Conservation (phyloP, 139 green algal genomes). For the Chlorella sp. region DNA sequence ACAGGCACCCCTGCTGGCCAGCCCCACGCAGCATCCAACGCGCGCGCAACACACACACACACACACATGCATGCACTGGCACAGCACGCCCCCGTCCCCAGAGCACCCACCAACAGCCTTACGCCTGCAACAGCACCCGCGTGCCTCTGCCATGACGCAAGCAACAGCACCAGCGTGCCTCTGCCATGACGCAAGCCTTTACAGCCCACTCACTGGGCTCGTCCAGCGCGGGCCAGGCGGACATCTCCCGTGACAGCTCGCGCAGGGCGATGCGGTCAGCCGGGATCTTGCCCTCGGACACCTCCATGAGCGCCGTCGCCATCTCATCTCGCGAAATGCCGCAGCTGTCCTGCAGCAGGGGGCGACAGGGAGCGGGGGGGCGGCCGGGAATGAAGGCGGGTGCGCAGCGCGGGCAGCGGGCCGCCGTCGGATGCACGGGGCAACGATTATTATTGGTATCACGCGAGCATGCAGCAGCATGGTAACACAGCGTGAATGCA, state of each 20-base stretch:
- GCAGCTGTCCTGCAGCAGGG: conserved; percentile 62
- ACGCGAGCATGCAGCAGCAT: no score
- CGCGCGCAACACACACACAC: background rate
- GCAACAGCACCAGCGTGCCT: background rate
- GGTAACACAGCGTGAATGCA: background rate
- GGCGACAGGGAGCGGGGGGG: background rate
- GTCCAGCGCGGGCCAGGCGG: conserved; percentile 70
- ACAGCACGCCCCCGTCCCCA: no score
- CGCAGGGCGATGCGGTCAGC: conserved; percentile 86
- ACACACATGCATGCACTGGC: background rate
- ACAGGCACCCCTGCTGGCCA: no score
- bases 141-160: background rate
- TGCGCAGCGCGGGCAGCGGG: background rate
- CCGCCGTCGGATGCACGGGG: no score
- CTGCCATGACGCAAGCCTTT: no score
- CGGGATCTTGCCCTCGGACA: conserved; percentile 81
- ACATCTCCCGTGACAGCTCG: conserved; percentile 84
- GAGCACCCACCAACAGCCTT: no score
- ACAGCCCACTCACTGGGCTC: conserved; percentile 14
- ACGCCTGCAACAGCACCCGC: background rate
- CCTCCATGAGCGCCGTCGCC: conserved; percentile 78
- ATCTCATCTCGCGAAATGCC: conserved; percentile 91
- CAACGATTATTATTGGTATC: no score
- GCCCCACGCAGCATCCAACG: no score
- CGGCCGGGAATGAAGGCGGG: background rate